These are phyloP conservation scores for Puccinia horiana DNA, from an alignment of 1,284 basidiomycete genomes.

Conservation along the genomic window DNA sequence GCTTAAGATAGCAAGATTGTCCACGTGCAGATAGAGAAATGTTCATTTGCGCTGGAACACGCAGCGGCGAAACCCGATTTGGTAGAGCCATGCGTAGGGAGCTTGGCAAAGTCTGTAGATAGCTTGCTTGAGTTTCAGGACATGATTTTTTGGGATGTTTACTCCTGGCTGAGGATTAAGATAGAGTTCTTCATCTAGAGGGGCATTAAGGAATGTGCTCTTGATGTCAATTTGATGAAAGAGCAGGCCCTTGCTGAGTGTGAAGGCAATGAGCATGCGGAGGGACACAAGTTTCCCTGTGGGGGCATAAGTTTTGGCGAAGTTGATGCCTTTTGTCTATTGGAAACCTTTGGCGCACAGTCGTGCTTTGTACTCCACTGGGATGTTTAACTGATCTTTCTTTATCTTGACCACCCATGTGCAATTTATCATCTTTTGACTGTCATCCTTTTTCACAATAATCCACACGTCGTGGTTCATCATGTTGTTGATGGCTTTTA, in stretches of 20 bases:
- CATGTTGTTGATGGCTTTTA: not conserved
- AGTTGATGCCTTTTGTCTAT: not conserved
- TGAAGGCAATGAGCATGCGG: not conserved
- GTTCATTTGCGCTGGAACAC: not conserved
- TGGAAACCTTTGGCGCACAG: too few relatives aligned
- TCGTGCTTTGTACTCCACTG: too few relatives aligned
- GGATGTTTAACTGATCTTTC: too few relatives aligned
- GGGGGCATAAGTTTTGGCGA: not conserved
- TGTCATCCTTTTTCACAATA: not conserved
- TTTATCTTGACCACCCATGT: slow-evolving; percentile 21
- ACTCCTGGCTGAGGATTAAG: not conserved
- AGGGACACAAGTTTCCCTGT: not conserved
- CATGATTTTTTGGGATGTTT: not conserved
- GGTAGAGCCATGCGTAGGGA: not conserved
- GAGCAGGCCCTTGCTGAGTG: not conserved
- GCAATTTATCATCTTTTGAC: not conserved
- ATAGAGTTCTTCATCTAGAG: not conserved
- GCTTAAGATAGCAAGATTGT: too few relatives aligned
- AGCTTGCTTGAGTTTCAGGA: not conserved
- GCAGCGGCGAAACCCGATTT: not conserved
- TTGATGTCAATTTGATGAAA: slow-evolving; percentile 27
- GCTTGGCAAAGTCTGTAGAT: not conserved
- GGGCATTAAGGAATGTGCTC: slow-evolving; percentile 1
- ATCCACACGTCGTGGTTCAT: not conserved
- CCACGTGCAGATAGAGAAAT: slow-evolving; percentile 1